phyloP scores from a whole-genome alignment of 208 protist genomes.

The Wallacemonas rigidus region DNA sequence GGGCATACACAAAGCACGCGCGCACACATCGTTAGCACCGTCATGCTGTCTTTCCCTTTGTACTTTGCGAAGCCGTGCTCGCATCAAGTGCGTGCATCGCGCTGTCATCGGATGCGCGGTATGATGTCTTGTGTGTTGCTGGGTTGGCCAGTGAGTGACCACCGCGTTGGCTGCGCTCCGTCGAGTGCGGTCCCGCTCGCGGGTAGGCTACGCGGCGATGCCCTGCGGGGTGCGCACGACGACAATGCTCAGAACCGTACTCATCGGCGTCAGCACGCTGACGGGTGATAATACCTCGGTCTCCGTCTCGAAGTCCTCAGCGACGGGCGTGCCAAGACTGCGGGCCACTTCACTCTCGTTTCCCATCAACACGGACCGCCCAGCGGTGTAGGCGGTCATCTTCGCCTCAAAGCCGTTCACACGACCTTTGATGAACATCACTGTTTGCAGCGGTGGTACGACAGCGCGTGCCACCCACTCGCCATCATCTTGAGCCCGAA shows the following conservation, averaged over 20 bases:
- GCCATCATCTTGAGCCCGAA: conserved; percentile 59
- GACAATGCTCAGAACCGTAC: conserved; percentile 1
- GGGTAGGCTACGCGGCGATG: conserved; percentile 1
- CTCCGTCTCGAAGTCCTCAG: conserved; percentile 9
- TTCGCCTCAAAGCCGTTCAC: conserved; percentile 83
- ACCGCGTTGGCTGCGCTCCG: too few relatives aligned
- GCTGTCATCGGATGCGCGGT: neutral
- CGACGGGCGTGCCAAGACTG: neutral
- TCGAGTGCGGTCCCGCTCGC: neutral
- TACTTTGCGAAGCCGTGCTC: too few relatives aligned
- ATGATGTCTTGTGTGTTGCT: neutral
- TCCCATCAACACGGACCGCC: neutral
- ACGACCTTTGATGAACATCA: conserved; percentile 81
- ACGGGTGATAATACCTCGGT: conserved; percentile 7
- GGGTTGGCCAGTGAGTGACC: too few relatives aligned
- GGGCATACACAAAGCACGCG: too few relatives aligned
- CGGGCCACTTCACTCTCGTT: neutral
- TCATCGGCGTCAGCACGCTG: conserved; percentile 5
- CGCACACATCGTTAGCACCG: too few relatives aligned
- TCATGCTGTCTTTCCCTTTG: too few relatives aligned
- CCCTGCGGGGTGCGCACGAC: conserved; percentile 3
- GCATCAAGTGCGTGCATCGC: too few relatives aligned
- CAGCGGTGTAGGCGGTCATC: conserved; percentile 51
- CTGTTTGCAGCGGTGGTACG: conserved; percentile 75
- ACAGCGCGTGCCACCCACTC: conserved; percentile 62